Percentiles rank a stretch among this genome's conserved stretches.
Evolutionary conservation across 441 rosid species (phyloP).

Genomic region (Pelargonium australe): DNA sequence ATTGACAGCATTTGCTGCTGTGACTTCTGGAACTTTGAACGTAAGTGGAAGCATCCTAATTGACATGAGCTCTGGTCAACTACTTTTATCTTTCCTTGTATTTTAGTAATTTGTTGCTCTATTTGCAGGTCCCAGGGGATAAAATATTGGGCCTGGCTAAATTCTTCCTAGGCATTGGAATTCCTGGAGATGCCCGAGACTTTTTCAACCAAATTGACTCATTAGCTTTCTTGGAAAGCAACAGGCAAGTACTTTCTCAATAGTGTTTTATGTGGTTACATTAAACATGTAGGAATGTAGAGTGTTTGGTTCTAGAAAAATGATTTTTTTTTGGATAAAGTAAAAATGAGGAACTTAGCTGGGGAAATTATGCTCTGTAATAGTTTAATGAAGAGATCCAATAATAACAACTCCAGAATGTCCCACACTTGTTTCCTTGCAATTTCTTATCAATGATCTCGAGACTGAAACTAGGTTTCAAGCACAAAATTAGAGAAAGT

Average conservation of each 20-base stretch:
- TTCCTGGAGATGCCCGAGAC: constrained; percentile 79
- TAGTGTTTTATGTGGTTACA: constrained; percentile 6
- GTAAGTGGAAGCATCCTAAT: constrained; percentile 33
- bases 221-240: constrained; percentile 69
- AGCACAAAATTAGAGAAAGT: not conserved
- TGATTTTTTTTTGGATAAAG: not conserved
- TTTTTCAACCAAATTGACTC: constrained; percentile 78
- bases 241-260: constrained; percentile 43
- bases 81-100: constrained; percentile 15
- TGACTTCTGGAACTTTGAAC: constrained; percentile 46
- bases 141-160: constrained; percentile 77
- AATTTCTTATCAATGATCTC: not conserved
- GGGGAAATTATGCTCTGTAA: not conserved
- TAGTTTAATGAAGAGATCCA: not conserved
- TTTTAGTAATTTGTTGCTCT: constrained; percentile 26
- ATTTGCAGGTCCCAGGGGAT: constrained; percentile 66
- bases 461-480: not conserved
- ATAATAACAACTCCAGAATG: constrained; percentile 4
- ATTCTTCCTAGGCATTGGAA: constrained; percentile 75
- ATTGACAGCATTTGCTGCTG: constrained; percentile 56
- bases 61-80: constrained; percentile 11
- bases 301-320: not conserved
- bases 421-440: not conserved
- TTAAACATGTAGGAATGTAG: not conserved
- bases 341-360: not conserved